A percentile compares a stretch with the other conserved stretches of the same genome.
phyloP scores from a whole-genome alignment of 2,329 filamentous ascomycete species.

The Lecanoromycetidae sp. region DNA sequence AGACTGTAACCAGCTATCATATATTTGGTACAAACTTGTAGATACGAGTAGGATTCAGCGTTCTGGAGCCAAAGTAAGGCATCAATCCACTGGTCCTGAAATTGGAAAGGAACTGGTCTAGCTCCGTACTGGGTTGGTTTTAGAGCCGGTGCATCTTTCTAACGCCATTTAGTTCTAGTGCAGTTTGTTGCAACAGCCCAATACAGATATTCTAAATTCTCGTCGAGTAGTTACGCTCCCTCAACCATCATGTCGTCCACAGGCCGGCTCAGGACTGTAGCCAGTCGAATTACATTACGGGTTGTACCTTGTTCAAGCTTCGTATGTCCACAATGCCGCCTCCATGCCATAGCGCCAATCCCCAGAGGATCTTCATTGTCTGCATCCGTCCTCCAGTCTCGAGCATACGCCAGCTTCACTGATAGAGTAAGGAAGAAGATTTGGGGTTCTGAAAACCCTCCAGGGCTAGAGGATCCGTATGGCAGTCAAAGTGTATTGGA shows the following conservation, averaged over 20 bases:
- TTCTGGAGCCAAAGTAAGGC: too few species aligned
- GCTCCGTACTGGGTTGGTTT: too few species aligned
- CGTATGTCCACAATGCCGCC: slow-evolving; percentile 10
- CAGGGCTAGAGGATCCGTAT: slow-evolving; percentile 38
- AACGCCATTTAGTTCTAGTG: too few species aligned
- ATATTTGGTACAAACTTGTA: too few species aligned
- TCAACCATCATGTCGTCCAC: slow-evolving; percentile 1
- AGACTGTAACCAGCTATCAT: too few species aligned
- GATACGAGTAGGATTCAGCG: too few species aligned
- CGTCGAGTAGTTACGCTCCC: too few species aligned
- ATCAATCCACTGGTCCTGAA: neutral
- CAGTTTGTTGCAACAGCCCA: too few species aligned
- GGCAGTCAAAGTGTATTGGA: slow-evolving; percentile 27
- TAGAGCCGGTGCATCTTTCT: too few species aligned
- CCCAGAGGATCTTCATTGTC: neutral
- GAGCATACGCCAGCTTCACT: neutral
- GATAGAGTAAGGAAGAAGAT: slow-evolving; percentile 36
- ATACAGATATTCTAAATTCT: too few species aligned
- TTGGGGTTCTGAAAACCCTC: slow-evolving; percentile 40
- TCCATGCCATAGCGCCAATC: too few species aligned
- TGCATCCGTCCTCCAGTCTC: neutral
- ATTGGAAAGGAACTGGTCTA: neutral
- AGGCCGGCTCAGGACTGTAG: neutral
- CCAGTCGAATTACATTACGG: neutral
- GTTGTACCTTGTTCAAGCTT: neutral